A percentile compares a stretch with the other conserved stretches of the same genome.
These are phyloP conservation scores for Nicotiana tomentosiformis DNA, from an alignment of 257 asterid genomes.

Conservation along the genomic window DNA sequence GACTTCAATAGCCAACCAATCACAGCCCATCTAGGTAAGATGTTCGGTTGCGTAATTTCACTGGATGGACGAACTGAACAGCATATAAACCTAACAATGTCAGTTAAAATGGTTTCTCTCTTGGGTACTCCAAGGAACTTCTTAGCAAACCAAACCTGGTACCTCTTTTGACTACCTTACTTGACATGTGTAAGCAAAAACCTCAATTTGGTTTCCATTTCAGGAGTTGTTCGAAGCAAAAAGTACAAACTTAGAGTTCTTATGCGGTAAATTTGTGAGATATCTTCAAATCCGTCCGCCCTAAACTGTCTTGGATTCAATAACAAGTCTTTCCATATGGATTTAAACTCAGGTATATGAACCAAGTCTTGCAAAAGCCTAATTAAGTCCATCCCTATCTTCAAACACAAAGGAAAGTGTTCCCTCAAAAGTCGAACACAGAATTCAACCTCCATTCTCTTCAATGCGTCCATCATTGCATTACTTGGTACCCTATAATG, in stretches of 20 bases:
- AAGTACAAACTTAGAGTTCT: conserved; percentile 31
- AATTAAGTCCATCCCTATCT: conserved; percentile 74
- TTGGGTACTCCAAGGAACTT: conserved; percentile 52
- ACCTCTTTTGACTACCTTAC: conserved; percentile 59
- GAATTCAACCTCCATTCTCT: conserved; percentile 51
- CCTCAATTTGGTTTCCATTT: conserved; percentile 76
- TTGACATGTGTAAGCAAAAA: conserved; percentile 66
- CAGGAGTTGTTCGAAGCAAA: conserved; percentile 73
- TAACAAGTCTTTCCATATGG: conserved; percentile 69
- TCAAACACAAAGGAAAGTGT: conserved; percentile 52
- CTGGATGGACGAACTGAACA: conserved; percentile 69
- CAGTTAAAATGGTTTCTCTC: conserved; percentile 42
- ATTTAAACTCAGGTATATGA: conserved; percentile 57
- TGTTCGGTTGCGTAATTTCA: conserved; percentile 49
- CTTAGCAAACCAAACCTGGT: conserved; percentile 69
- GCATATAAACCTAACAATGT: conserved; percentile 74
- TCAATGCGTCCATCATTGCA: conserved; percentile 38
- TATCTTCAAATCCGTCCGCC: conserved; percentile 29
- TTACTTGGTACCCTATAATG: conserved; percentile 43
- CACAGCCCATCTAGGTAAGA: conserved; percentile 76
- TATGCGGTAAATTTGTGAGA: too few relatives aligned
- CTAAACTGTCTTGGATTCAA: conserved; percentile 41
- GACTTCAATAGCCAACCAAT: conserved; percentile 67
- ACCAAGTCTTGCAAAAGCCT: conserved; percentile 82
- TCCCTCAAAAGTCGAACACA: conserved; percentile 59